phyloP scores from a whole-genome alignment of 331 rosid genomes.

The Rosa hybrid region DNA sequence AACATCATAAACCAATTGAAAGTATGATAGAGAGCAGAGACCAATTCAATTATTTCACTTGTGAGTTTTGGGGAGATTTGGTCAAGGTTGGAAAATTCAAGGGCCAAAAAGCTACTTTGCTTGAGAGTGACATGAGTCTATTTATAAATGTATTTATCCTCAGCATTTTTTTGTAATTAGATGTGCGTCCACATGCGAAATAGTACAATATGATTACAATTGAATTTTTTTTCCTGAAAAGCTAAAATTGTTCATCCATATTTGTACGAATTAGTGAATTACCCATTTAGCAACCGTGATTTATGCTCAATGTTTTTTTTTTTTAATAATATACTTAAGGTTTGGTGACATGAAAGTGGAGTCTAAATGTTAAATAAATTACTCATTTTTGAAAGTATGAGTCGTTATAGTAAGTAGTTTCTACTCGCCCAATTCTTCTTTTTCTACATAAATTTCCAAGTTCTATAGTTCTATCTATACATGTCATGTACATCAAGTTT shows the following conservation, averaged over 20 bases:
- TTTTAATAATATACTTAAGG: background rate
- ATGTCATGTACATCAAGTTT: background rate
- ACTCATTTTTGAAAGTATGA: background rate
- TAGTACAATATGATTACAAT: background rate
- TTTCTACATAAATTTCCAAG: no score
- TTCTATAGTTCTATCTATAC: background rate
- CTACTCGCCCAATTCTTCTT: no score
- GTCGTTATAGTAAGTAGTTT: background rate
- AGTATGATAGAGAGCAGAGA: background rate
- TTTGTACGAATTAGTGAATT: background rate
- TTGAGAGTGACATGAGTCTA: constrained; percentile 1
- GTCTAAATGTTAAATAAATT: background rate
- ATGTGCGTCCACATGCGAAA: background rate
- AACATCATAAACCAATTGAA: constrained; percentile 29
- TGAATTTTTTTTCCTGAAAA: background rate
- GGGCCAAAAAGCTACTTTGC: constrained; percentile 22
- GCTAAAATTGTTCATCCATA: background rate
- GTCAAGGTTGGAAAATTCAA: constrained; percentile 47
- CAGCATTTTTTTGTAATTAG: background rate
- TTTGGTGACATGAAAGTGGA: background rate
- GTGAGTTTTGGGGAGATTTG: background rate
- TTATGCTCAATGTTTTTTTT: background rate
- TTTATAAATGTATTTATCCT: background rate
- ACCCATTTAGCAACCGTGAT: background rate
- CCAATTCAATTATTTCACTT: constrained; percentile 15